Conservation (phyloP, 768 basidiomycete species). For the Myochromella boudieri region DNA sequence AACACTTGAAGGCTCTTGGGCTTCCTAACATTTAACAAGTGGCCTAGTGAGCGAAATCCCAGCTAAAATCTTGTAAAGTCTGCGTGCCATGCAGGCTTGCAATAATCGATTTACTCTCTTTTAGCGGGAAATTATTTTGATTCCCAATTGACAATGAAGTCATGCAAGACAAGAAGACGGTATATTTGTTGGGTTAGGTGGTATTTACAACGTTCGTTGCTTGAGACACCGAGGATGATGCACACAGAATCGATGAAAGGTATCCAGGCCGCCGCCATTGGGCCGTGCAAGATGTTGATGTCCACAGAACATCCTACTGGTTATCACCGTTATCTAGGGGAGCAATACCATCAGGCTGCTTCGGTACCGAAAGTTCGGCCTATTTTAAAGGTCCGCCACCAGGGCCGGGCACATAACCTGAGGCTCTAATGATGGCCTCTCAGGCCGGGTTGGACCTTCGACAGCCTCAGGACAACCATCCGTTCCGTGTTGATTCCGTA, state of each 20-base stretch:
- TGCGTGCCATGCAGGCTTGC: not conserved
- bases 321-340: not conserved
- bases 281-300: too few relatives aligned
- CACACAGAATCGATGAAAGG: too few relatives aligned
- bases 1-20: too few relatives aligned
- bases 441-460: not conserved
- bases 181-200: not conserved
- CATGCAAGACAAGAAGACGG: not conserved
- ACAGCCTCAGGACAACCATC: not conserved
- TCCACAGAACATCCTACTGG: not conserved
- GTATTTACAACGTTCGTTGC: not conserved
- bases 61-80: not conserved
- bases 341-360: not conserved
- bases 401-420: not conserved
- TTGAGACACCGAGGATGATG: not conserved
- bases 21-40: too few relatives aligned
- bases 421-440: not conserved
- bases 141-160: too few relatives aligned
- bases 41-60: not conserved
- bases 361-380: not conserved
- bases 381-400: not conserved
- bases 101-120: too few relatives aligned
- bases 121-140: too few relatives aligned
- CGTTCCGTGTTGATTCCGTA: not conserved
- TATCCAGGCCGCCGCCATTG: too few relatives aligned